Evolutionary conservation across 2,329 filamentous ascomycete species (phyloP).

Genomic region (Neopestalotiopsis sp.): DNA sequence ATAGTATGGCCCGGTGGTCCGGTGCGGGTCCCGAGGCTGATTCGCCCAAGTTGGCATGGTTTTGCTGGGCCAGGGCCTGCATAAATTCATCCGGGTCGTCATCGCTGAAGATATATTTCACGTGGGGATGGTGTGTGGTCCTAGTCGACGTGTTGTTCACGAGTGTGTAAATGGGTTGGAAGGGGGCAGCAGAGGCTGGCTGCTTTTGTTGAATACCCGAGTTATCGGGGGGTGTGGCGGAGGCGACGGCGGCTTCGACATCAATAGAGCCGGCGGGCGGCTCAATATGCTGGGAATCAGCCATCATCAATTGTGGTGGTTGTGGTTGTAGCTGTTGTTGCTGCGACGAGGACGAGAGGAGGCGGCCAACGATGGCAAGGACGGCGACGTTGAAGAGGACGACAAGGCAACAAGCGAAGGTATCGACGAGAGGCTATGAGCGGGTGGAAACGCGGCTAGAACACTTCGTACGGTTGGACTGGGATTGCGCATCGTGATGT

Average conservation of each 20-base stretch:
- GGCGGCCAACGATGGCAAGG: not conserved
- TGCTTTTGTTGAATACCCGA: conserved; percentile 22
- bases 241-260: not conserved
- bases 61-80: conserved; percentile 61
- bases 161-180: conserved; percentile 85
- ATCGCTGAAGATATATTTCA: conserved; percentile 93
- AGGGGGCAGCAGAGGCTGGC: conserved; percentile 47
- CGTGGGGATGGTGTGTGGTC: conserved; percentile 80
- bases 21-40: conserved; percentile 32
- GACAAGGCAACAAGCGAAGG: conserved; percentile 6
- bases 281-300: conserved; percentile 15
- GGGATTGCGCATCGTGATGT: conserved; percentile 18
- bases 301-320: conserved; percentile 11
- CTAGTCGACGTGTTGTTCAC: conserved; percentile 77
- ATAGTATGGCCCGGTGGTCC: conserved; percentile 54
- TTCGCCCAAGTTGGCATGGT: conserved; percentile 37
- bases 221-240: conserved; percentile 24
- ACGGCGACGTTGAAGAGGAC: not conserved
- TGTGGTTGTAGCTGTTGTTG: not conserved
- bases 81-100: conserved; percentile 83
- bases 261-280: not conserved
- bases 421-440: conserved; percentile 9
- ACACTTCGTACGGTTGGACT: conserved; percentile 14
- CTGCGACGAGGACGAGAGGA: too few relatives aligned
- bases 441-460: conserved; percentile 17